Base-by-base conservation (phyloP, 139 green algal species). In the Volvox africanus region DNA sequence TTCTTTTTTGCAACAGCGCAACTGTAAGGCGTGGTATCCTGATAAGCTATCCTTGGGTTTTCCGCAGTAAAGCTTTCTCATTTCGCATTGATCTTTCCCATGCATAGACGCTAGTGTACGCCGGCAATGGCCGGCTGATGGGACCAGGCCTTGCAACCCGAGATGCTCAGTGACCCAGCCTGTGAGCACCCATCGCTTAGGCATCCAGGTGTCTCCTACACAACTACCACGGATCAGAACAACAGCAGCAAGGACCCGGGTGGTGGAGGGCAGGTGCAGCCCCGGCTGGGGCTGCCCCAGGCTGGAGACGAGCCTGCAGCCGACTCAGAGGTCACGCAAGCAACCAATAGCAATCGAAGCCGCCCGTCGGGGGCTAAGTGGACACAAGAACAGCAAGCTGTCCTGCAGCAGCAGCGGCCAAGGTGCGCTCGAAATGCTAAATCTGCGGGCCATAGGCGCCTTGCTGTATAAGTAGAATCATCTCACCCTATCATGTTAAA, bases 221-320 rank as follows among this genome's bases (percentile, higher is more conserved):
- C 78, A 67, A 84, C 78, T 68, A 87, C 61, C n/a, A 77, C 81
- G 61, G 81, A 87, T 20, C 81, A 87, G 24, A 87, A 87, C 81
- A 87, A 77, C 61, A 87, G 61, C 81, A 87, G 61, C 81, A 87
- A 87, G 61, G 81, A 87, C 32, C 61, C 61, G n/a, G 61, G 30
- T 87, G 81, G 61, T 11, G 81, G 61, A 33, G 61, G 26, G 19
- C 61, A 76, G 61, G 61, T 55, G 81, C 61, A 87, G 61, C 30
- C 61, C 61, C 50, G 81, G 61, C 81, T 87, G n/a, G 81, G 81
- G 61, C 81, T 36, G 81, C 81, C 61, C 61, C 28, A 50, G 55
- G 50, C 44, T 73, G 80, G 80, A 33, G 61, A 76, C 0, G 81
- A 87, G 81, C 81, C n/a, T 33, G 84, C 84, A 73, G 67, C 36